A percentile compares a stretch with the other conserved stretches of the same genome.
Conservation (phyloP, 2,329 filamentous ascomycete genomes). For the Fusarium luffae region DNA sequence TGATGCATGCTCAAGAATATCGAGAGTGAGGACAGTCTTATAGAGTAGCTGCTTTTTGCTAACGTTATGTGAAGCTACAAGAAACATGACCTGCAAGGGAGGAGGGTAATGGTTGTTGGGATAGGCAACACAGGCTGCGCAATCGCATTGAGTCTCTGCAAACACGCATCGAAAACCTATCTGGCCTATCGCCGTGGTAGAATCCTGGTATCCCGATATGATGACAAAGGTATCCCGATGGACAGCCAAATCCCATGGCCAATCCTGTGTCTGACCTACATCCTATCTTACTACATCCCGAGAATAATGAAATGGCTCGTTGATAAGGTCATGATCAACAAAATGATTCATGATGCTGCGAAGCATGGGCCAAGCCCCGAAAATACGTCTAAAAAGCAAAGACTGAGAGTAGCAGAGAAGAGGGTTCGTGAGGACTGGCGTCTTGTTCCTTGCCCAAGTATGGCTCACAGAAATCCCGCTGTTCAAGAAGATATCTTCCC, state of each 20-base stretch:
- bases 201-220: neutral
- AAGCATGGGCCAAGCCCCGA: neutral
- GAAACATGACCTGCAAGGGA: neutral
- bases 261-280: neutral
- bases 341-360: neutral
- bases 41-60: neutral
- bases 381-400: neutral
- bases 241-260: neutral
- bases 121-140: neutral
- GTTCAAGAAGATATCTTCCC: neutral
- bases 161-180: neutral
- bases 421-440: neutral
- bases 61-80: neutral
- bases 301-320: neutral
- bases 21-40: neutral
- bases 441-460: neutral
- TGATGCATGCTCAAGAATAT: neutral
- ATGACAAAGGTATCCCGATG: neutral
- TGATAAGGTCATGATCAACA: neutral
- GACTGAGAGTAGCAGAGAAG: neutral
- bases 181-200: neutral
- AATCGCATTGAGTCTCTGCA: neutral
- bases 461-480: neutral
- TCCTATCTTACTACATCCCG: neutral
- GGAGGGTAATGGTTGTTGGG: neutral